Percentiles rank a stretch among this genome's conserved stretches.
Evolutionary conservation across 495 filamentous ascomycete species (phyloP).

Genomic region (Paragyromitra xinjiangensis): DNA sequence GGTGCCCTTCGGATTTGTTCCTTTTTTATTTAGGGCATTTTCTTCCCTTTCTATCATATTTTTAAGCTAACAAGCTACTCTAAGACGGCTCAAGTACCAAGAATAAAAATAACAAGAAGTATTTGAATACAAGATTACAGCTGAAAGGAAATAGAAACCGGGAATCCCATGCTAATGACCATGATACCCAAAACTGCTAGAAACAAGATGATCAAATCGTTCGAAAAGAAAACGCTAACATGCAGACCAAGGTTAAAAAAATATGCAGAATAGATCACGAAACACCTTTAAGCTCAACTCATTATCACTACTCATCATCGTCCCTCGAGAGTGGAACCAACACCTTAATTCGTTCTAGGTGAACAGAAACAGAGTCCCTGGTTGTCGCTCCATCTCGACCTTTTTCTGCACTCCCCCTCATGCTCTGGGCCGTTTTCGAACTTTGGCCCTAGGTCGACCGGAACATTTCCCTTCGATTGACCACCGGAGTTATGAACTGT

Average conservation of each 20-base stretch:
- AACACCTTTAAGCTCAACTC: not conserved
- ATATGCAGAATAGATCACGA: not conserved
- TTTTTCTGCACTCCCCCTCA: conserved; percentile 10
- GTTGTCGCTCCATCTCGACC: conserved; percentile 39
- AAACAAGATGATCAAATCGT: not conserved
- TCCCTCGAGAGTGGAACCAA: not conserved
- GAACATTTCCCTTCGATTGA: conserved; percentile 8
- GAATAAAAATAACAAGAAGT: not conserved
- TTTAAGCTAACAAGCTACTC: not conserved
- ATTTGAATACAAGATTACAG: conserved; percentile 3
- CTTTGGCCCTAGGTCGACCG: conserved; percentile 11
- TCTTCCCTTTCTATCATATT: not conserved
- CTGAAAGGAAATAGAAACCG: not conserved
- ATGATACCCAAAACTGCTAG: conserved; percentile 5
- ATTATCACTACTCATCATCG: not conserved
- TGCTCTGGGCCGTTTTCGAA: conserved; percentile 44
- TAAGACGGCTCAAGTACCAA: not conserved
- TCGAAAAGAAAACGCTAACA: conserved; percentile 35
- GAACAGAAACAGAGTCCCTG: conserved; percentile 42
- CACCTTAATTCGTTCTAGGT: not conserved
- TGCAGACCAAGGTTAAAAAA: not conserved
- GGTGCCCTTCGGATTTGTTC: not conserved
- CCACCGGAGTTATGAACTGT: conserved; percentile 50
- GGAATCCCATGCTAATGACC: conserved; percentile 28
- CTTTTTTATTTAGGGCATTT: not conserved